Evolutionary conservation across 108 stramenopile genomes (phyloP).

Genomic region (Mediolabrus comicus): DNA sequence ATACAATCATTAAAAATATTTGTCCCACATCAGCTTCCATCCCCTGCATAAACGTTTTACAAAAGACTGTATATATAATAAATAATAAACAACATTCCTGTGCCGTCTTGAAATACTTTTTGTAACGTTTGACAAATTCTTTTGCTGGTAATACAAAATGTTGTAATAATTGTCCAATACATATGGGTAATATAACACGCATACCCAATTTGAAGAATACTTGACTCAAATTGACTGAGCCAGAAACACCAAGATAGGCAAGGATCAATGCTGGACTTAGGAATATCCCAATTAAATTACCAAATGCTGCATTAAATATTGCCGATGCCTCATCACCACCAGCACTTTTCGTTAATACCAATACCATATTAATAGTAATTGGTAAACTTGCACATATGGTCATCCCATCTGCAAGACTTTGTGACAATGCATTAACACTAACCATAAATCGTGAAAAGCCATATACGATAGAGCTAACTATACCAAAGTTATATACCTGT

Average conservation of each 20-base stretch:
- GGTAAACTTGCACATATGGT: slow-evolving; percentile 72
- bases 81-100: slow-evolving; percentile 61
- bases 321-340: slow-evolving; percentile 85
- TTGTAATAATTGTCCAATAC: slow-evolving; percentile 58
- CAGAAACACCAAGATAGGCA: slow-evolving; percentile 47
- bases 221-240: slow-evolving; percentile 39
- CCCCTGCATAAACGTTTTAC: slow-evolving; percentile 48
- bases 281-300: slow-evolving; percentile 68
- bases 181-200: slow-evolving; percentile 58
- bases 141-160: slow-evolving; percentile 30
- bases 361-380: slow-evolving; percentile 81
- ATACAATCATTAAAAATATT: slow-evolving; percentile 51
- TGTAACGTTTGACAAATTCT: slow-evolving; percentile 50
- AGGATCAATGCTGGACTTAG: slow-evolving; percentile 59
- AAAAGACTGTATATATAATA: slow-evolving; percentile 72
- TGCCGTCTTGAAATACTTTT: slow-evolving; percentile 44
- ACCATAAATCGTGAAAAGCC: slow-evolving; percentile 58
- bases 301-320: slow-evolving; percentile 72
- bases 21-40: slow-evolving; percentile 30
- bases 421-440: slow-evolving; percentile 32
- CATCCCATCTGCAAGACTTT: slow-evolving; percentile 78
- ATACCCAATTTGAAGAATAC: slow-evolving; percentile 57
- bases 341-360: slow-evolving; percentile 75
- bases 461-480: slow-evolving; percentile 62
- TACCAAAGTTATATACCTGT: slow-evolving; percentile 74